These are phyloP conservation scores for Gypsophila paniculata DNA, from an alignment of 179 eudicot species.

Conservation along the genomic window DNA sequence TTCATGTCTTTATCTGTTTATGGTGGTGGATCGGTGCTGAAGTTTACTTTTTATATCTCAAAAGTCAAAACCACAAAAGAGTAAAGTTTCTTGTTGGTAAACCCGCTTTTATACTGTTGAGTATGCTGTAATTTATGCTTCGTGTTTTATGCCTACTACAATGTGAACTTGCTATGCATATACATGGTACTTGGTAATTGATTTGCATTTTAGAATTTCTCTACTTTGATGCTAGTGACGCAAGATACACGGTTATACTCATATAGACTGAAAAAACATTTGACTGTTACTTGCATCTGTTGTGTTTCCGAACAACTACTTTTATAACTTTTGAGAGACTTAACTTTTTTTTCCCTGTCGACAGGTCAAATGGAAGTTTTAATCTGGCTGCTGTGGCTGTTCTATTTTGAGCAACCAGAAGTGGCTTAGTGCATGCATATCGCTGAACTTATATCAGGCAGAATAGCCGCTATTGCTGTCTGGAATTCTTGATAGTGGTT, in stretches of 20 bases:
- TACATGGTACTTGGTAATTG: constrained; percentile 1
- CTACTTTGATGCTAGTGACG: neutral
- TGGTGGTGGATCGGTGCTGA: neutral
- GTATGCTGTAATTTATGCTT: neutral
- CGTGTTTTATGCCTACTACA: neutral
- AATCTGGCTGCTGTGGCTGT: constrained; percentile 37
- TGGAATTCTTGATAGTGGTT: constrained; percentile 7
- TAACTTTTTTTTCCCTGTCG: constrained; percentile 11
- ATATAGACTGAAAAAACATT: neutral
- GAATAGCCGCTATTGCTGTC: neutral
- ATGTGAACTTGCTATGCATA: neutral
- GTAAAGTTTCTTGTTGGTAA: neutral
- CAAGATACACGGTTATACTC: neutral
- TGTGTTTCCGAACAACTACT: neutral
- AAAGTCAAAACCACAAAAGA: neutral
- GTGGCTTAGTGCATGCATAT: constrained; percentile 19
- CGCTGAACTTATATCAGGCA: constrained; percentile 17
- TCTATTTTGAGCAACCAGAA: constrained; percentile 22
- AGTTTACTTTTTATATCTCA: neutral
- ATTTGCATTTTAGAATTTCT: neutral
- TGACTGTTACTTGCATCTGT: neutral
- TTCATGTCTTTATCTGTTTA: too few relatives aligned
- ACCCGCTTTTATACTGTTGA: neutral
- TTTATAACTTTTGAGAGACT: neutral
- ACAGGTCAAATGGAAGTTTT: constrained; percentile 41